Evolutionary conservation across 495 filamentous ascomycete genomes (phyloP), one percentile per base, ranked within the genome.

Genomic region (Lichina pygmaea): DNA sequence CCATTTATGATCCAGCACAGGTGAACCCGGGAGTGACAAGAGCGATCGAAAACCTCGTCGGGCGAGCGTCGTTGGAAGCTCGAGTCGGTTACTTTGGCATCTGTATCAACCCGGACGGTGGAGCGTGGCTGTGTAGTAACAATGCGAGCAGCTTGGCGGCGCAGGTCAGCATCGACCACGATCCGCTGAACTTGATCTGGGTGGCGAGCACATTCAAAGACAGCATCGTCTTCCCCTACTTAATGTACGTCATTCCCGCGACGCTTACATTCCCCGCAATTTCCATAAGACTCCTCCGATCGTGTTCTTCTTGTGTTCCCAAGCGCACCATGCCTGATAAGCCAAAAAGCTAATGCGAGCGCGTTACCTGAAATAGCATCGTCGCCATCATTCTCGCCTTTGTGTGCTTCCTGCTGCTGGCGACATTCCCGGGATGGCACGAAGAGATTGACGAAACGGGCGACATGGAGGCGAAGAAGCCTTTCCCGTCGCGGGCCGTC

Each of bases 391-490:
- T 83, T 53, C 75, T 86, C 51, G 79, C 79, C 47, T 78, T 82
- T 57, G 63, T 86, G 49, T 75, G 71, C 53, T 69, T 85, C 54
- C 60, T 83, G 44, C 64, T 85, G 13, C 67, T 86, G 15, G 77
- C 78, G 12, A 85, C 78, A 8, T 83, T 85, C 62, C 80, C 80
- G 13, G 78, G 78, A 50, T 85, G 79, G 70, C 79, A 83, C 60
- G 74, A 81, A 58, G 74, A 78, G 54, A 66, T 69, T 45, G 75
- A 78, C 60, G 64, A 58, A 33, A 61, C 62, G 33, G 78, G 77
- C 7, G 70, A 66, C 42, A 73, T 77, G 58, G 66, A 66, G 58
- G 76, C 75, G 55, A 74, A 80, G 56, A 82, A 82, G 59, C 76
- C 77, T n/a, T 82, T 86, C 55, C 80, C 80, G 34, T 75, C 70